Evolutionary conservation across 2,329 filamentous ascomycete species (phyloP).

Genomic region (Ascosphaera apis): DNA sequence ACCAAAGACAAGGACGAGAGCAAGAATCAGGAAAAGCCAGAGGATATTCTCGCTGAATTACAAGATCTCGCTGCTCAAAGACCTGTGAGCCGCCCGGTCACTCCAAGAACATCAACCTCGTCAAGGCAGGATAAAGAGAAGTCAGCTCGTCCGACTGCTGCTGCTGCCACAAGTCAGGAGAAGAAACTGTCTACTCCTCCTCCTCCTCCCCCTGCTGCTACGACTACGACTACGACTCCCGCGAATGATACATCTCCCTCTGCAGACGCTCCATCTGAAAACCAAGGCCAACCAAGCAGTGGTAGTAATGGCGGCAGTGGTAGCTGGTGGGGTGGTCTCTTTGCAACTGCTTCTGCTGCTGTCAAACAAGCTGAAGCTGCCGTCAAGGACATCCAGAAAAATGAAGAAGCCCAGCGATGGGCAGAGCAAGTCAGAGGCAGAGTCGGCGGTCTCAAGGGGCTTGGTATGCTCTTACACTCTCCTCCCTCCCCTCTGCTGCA

Average conservation of each 20-base stretch:
- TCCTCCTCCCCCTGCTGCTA: constrained; percentile 27
- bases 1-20: background rate
- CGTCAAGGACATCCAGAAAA: constrained; percentile 86
- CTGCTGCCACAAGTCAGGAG: too few relatives aligned
- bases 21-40: constrained; percentile 11
- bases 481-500: background rate
- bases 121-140: too few relatives aligned
- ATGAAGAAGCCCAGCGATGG: constrained; percentile 92
- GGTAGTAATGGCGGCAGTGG: constrained; percentile 33
- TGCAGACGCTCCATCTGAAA: constrained; percentile 28
- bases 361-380: constrained; percentile 82
- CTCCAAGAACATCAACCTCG: constrained; percentile 40
- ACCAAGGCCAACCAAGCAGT: constrained; percentile 27
- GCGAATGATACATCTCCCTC: constrained; percentile 23
- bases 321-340: constrained; percentile 73
- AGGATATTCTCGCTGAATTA: constrained; percentile 70
- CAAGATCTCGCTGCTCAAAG: constrained; percentile 54
- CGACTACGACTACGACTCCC: constrained; percentile 46
- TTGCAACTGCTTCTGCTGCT: constrained; percentile 49
- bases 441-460: constrained; percentile 50
- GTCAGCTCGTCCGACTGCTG: too few relatives aligned
- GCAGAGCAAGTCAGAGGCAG: constrained; percentile 83
- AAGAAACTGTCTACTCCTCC: too few relatives aligned
- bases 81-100: constrained; percentile 51
- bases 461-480: constrained; percentile 33